These are phyloP conservation scores for Talaromyces thailandensis DNA, from an alignment of 495 filamentous ascomycete genomes.

Conservation along the genomic window DNA sequence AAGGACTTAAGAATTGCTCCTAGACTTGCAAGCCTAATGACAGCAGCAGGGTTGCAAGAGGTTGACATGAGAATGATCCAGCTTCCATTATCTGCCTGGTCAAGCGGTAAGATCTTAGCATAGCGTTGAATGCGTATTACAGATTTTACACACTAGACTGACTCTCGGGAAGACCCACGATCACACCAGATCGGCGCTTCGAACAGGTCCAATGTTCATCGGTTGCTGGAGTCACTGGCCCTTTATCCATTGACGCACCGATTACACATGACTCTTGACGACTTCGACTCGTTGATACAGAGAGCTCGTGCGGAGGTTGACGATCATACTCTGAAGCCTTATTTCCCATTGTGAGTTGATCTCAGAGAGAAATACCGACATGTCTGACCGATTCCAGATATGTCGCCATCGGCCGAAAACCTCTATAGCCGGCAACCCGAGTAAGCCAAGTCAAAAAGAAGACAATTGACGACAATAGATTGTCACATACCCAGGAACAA, in stretches of 20 bases:
- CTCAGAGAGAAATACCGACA: background rate
- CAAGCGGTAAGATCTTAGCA: constrained; percentile 44
- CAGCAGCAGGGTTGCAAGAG: constrained; percentile 61
- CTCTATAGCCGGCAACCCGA: no score
- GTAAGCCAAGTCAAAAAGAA: no score
- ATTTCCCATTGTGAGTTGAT: constrained; percentile 61
- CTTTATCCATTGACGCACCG: constrained; percentile 53
- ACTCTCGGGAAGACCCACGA: constrained; percentile 41
- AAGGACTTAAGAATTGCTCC: constrained; percentile 67
- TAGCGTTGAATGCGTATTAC: background rate
- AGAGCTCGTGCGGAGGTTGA: constrained; percentile 60
- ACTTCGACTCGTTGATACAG: constrained; percentile 55
- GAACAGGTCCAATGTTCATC: constrained; percentile 52
- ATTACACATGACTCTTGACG: constrained; percentile 51
- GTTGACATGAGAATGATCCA: constrained; percentile 63
- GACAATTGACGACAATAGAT: background rate
- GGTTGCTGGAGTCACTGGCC: constrained; percentile 51
- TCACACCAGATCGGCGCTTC: constrained; percentile 52
- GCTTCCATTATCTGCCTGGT: constrained; percentile 68
- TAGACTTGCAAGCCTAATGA: constrained; percentile 52
- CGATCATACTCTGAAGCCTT: constrained; percentile 57
- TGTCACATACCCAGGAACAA: background rate
- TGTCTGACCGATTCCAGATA: constrained; percentile 29
- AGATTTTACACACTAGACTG: background rate
- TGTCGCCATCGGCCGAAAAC: constrained; percentile 50